phyloP scores from a whole-genome alignment of 768 basidiomycete species.

The Lactarius sp. region DNA sequence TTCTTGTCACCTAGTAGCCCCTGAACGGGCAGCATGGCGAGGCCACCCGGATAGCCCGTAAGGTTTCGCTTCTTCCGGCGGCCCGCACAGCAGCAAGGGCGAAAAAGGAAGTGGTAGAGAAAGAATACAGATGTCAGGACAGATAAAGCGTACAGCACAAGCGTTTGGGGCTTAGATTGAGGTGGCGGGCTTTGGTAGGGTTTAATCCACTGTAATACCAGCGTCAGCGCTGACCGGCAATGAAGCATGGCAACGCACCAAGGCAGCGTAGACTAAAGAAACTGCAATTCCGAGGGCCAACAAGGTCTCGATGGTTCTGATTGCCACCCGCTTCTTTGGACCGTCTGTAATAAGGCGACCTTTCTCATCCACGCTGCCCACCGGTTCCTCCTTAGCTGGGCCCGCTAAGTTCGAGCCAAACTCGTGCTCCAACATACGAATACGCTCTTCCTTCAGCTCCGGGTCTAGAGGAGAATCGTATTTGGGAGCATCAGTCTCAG shows the following conservation, averaged over 20 bases:
- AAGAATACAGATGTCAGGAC: slow-evolving; percentile 47
- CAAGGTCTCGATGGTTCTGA: slow-evolving; percentile 45
- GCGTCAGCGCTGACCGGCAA: background rate
- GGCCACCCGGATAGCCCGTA: slow-evolving; percentile 35
- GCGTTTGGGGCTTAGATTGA: slow-evolving; percentile 49
- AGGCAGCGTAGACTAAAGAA: slow-evolving; percentile 57
- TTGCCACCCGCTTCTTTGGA: slow-evolving; percentile 51
- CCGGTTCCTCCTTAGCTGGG: slow-evolving; percentile 39
- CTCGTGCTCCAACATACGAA: slow-evolving; percentile 67
- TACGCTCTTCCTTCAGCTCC: slow-evolving; percentile 58
- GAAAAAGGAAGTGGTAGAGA: slow-evolving; percentile 52
- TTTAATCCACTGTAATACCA: slow-evolving; percentile 47
- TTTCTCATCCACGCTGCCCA: slow-evolving; percentile 55
- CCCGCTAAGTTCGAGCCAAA: slow-evolving; percentile 41
- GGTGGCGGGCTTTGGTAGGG: slow-evolving; percentile 48
- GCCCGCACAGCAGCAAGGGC: slow-evolving; percentile 49
- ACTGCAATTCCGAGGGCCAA: slow-evolving; percentile 49
- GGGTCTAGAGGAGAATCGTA: slow-evolving; percentile 42
- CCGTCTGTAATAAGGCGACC: slow-evolving; percentile 60
- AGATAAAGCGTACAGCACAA: slow-evolving; percentile 53
- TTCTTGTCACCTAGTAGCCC: slow-evolving; percentile 43
- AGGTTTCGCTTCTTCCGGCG: slow-evolving; percentile 31
- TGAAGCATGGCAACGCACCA: slow-evolving; percentile 39
- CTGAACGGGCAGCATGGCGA: slow-evolving; percentile 63
- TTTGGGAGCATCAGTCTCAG: slow-evolving; percentile 41